Conservation (phyloP, 805 yeast genomes). For the Cyberlindnera euphorbiae region DNA sequence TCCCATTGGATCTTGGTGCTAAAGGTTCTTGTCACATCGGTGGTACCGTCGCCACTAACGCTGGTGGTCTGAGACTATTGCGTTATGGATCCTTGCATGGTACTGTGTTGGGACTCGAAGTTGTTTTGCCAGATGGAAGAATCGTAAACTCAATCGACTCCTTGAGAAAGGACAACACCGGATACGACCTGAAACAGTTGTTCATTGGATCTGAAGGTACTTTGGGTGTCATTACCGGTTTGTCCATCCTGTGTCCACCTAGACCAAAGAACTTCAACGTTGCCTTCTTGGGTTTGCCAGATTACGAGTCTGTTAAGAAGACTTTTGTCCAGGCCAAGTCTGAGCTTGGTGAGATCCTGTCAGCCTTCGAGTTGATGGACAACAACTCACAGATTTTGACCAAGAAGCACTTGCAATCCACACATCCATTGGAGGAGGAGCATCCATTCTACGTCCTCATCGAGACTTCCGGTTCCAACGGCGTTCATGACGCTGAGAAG, state of each 20-base stretch:
- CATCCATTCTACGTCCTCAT: conserved; percentile 88
- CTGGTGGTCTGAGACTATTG: conserved; percentile 86
- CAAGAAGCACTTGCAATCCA: conserved; percentile 50
- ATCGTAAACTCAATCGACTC: conserved; percentile 75
- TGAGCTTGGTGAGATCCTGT: conserved; percentile 78
- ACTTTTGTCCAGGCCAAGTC: conserved; percentile 73
- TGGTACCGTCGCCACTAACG: conserved; percentile 92
- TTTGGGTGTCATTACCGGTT: conserved; percentile 84
- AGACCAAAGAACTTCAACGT: conserved; percentile 84
- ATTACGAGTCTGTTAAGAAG: conserved; percentile 79
- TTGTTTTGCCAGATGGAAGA: conserved; percentile 87
- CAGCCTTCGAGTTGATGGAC: conserved; percentile 96
- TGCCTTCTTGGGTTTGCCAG: conserved; percentile 77
- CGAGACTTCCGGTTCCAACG: conserved; percentile 94
- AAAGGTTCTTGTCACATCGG: conserved; percentile 96
- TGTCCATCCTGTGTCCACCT: conserved; percentile 84
- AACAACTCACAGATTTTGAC: conserved; percentile 59
- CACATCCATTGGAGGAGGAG: conserved; percentile 77
- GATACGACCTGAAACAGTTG: conserved; percentile 86
- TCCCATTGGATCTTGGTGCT: conserved; percentile 93
- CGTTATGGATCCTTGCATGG: conserved; percentile 94
- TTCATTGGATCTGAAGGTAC: conserved; percentile 96
- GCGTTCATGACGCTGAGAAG: conserved; percentile 90
- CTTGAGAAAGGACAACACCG: conserved; percentile 91
- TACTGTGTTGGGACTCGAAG: conserved; percentile 84